Conservation (phyloP, 129 eudicot genomes). For the Centaurea solstitialis region DNA sequence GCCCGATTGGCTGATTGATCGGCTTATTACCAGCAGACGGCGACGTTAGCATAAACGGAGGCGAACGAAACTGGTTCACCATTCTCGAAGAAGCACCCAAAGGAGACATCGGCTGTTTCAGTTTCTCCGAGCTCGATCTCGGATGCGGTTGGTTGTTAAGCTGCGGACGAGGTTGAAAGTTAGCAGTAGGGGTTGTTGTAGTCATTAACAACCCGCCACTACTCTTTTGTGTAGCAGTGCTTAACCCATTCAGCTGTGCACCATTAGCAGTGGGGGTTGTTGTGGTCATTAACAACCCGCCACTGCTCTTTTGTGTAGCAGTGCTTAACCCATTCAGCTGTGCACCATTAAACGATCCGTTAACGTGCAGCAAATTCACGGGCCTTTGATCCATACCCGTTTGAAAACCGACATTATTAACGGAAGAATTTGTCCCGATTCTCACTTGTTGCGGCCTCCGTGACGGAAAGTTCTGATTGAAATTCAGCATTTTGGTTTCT, state of each 20-base stretch:
- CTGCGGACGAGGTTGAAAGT: constrained; percentile 1
- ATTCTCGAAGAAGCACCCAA: constrained; percentile 1
- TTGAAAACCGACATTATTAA: neutral
- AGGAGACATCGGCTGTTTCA: constrained; percentile 32
- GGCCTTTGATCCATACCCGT: neutral
- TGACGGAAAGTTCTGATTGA: constrained; percentile 10
- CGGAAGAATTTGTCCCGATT: neutral
- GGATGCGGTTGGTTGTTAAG: constrained; percentile 18
- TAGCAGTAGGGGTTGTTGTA: constrained; percentile 2
- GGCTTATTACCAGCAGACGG: neutral
- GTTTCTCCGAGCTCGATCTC: constrained; percentile 10
- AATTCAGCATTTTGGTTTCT: constrained; percentile 5
- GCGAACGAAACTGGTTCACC: neutral
- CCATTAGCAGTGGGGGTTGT: constrained; percentile 3
- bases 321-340: constrained; percentile 5
- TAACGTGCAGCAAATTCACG: neutral
- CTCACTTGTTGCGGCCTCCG: constrained; percentile 15
- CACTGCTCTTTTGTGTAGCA: constrained; percentile 1
- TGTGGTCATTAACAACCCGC: neutral
- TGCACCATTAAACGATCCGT: neutral
- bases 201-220: neutral
- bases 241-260: neutral
- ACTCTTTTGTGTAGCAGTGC: constrained; percentile 8
- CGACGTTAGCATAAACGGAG: constrained; percentile 5
- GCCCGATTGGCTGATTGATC: neutral